phyloP scores from a whole-genome alignment of 129 eudicot genomes.

The Pulicaria dysenterica region DNA sequence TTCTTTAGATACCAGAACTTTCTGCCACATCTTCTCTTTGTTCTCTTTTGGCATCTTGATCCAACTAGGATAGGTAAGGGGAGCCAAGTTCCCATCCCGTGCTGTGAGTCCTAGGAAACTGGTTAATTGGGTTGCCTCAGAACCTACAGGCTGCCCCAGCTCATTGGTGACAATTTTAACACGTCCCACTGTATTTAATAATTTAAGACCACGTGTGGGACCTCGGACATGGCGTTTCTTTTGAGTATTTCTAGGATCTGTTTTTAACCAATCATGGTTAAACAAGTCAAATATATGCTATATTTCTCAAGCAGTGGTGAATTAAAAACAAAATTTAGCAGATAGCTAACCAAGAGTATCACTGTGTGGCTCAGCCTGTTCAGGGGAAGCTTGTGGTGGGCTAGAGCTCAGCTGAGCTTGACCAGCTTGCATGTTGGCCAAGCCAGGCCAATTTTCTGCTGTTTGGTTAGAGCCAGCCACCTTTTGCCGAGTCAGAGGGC shows the following conservation, averaged over 20 bases:
- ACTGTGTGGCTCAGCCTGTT: conserved; percentile 18
- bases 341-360: conserved; percentile 12
- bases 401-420: conserved; percentile 36
- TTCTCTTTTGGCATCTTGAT: conserved; percentile 44
- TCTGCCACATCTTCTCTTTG: conserved; percentile 62
- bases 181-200: conserved; percentile 31
- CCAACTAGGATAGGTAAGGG: conserved; percentile 55
- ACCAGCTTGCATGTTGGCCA: conserved; percentile 16
- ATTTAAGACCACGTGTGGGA: conserved; percentile 31
- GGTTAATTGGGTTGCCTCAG: conserved; percentile 42
- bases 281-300: conserved; percentile 8
- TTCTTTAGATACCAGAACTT: conserved; percentile 47
- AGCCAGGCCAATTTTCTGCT: conserved; percentile 23
- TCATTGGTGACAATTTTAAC: conserved; percentile 39
- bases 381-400: conserved; percentile 28
- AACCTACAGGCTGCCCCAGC: conserved; percentile 53
- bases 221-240: conserved; percentile 37
- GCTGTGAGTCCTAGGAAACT: conserved; percentile 51
- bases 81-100: conserved; percentile 52
- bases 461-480: conserved; percentile 5
- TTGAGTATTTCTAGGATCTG: conserved; percentile 31
- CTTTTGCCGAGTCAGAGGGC: conserved; percentile 24
- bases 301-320: neutral
- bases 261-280: conserved; percentile 15
- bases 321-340: neutral